Conservation (phyloP, 2,329 filamentous ascomycete genomes). For the Aspergillus flavus region DNA sequence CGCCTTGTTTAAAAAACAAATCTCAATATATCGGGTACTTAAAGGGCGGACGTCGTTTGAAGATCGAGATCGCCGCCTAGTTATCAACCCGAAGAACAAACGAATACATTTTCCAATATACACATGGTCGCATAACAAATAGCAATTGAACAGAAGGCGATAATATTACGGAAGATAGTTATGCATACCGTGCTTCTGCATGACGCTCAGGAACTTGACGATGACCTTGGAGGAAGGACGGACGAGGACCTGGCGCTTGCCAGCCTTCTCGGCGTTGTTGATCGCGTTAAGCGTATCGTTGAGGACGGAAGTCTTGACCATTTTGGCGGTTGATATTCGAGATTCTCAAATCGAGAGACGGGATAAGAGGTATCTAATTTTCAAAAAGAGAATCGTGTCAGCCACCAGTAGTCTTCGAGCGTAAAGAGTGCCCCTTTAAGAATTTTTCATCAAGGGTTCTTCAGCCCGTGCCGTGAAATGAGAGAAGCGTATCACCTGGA, state of each 20-base stretch:
- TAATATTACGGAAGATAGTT: conserved; percentile 32
- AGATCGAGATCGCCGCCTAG: conserved; percentile 91
- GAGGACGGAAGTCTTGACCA: conserved; percentile 99
- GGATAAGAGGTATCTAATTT: conserved; percentile 42
- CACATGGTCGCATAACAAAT: conserved; percentile 5
- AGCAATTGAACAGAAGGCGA: conserved; percentile 44
- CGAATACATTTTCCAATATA: background rate
- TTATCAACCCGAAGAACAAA: conserved; percentile 83
- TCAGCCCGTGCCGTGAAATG: conserved; percentile 60
- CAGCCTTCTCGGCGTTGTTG: conserved; percentile 99
- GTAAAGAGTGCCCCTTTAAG: conserved; percentile 65
- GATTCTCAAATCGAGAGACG: conserved; percentile 55
- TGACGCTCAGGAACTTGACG: conserved; percentile 97
- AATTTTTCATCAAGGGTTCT: conserved; percentile 61
- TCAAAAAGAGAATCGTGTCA: conserved; percentile 48
- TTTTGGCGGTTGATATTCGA: conserved; percentile 69
- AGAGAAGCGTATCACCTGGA: conserved; percentile 48
- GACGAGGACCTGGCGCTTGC: conserved; percentile 99
- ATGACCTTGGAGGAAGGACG: conserved; percentile 99
- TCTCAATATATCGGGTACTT: conserved; percentile 97
- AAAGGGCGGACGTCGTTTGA: conserved; percentile 95
- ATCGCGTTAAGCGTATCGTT: conserved; percentile 99
- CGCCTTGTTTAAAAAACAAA: conserved; percentile 57
- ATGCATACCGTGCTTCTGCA: conserved; percentile 96
- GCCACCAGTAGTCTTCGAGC: conserved; percentile 67